Conservation (phyloP, 257 asterid genomes). For the Solanum chiquidenum region DNA sequence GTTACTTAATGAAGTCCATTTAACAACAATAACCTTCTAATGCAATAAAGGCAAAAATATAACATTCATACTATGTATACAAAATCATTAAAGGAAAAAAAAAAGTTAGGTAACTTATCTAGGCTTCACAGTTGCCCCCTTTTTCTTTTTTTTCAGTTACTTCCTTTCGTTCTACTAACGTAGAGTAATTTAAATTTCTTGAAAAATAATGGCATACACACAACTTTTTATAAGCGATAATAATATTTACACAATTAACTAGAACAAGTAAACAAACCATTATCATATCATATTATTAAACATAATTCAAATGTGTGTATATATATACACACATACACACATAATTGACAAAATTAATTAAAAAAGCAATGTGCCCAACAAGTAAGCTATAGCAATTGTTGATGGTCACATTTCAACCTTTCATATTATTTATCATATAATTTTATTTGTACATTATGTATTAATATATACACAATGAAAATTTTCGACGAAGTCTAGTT, state of each 20-base stretch:
- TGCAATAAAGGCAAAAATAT: not conserved
- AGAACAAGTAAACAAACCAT: not conserved
- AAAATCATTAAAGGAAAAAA: not conserved
- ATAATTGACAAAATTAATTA: not conserved
- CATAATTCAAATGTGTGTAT: no score
- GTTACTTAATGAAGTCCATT: not conserved
- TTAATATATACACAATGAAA: no score
- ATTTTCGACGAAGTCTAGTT: no score
- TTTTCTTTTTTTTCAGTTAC: not conserved
- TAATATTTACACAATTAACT: no score
- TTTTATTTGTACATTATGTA: not conserved
- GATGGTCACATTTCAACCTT: not conserved
- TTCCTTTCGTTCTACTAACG: not conserved
- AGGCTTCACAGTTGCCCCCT: not conserved
- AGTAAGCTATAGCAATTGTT: not conserved
- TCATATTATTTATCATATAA: not conserved
- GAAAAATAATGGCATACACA: not conserved
- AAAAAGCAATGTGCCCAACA: not conserved
- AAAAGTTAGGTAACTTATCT: not conserved
- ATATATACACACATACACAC: no score
- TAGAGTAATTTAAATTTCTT: not conserved
- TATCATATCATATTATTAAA: not conserved
- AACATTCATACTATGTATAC: not conserved
- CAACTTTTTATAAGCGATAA: not conserved
- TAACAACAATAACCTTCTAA: not conserved